Percentiles rank a stretch among this genome's conserved stretches.
Conservation (phyloP, 345 rosid species). For the Bruguiera gymnorhiza region DNA sequence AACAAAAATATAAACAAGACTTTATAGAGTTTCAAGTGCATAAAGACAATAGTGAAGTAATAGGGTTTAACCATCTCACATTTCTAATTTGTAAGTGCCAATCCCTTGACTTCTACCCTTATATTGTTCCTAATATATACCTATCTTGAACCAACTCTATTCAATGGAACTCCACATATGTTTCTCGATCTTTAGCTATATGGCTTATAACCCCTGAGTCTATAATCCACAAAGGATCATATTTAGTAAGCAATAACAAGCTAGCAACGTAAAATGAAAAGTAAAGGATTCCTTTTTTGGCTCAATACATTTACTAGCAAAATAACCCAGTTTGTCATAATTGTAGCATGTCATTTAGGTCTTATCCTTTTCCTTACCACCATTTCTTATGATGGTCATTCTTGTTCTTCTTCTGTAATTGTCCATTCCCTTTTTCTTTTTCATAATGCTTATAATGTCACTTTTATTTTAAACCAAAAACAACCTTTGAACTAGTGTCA, state of each 20-base stretch:
- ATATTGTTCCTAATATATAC: neutral
- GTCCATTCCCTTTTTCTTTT: too few species aligned
- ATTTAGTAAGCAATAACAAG: neutral
- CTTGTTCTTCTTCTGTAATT: too few species aligned
- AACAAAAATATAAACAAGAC: too few species aligned
- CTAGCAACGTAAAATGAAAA: neutral
- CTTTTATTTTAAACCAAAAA: too few species aligned
- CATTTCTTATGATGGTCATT: too few species aligned
- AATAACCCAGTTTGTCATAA: neutral
- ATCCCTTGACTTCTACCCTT: neutral
- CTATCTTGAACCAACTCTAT: neutral
- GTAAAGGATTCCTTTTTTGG: neutral
- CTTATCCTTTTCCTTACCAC: neutral
- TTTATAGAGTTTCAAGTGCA: too few species aligned
- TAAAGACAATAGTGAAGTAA: neutral
- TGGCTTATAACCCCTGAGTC: neutral
- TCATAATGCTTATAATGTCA: too few species aligned
- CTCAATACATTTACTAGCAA: neutral
- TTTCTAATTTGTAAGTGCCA: neutral
- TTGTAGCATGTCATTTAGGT: neutral
- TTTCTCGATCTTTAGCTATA: neutral
- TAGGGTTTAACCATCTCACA: neutral
- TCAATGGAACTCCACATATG: neutral
- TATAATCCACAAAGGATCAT: neutral
- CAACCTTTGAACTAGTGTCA: too few species aligned